Conservation (phyloP, 2,329 filamentous ascomycete genomes). For the Sporothrix globosa region DNA sequence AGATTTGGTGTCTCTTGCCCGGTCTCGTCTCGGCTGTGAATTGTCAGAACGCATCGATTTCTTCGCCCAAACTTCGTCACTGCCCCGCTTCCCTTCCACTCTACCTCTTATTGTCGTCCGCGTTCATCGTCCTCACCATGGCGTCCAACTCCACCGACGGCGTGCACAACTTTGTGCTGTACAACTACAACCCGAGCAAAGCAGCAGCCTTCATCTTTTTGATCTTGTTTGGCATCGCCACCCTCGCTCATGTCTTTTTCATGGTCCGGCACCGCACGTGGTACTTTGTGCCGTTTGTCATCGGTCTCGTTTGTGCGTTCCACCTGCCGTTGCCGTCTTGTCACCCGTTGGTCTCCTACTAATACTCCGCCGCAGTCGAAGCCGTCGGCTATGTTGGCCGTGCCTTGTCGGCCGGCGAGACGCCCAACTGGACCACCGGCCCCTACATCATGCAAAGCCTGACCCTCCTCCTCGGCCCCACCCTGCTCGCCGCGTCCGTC, state of each 20-base stretch:
- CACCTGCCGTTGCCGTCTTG: background rate
- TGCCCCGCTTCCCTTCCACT: background rate
- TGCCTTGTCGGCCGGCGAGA: constrained; percentile 35
- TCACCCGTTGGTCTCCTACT: background rate
- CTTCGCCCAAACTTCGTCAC: too few species aligned
- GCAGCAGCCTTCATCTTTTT: constrained; percentile 30
- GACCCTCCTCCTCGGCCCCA: constrained; percentile 52
- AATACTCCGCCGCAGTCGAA: constrained; percentile 18
- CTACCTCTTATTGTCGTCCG: too few species aligned
- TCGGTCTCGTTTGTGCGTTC: constrained; percentile 34
- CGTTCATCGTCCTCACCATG: background rate
- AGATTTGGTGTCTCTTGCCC: too few species aligned
- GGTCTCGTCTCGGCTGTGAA: too few species aligned
- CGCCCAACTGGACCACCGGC: constrained; percentile 40
- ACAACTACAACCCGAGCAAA: constrained; percentile 29
- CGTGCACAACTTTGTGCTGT: constrained; percentile 14
- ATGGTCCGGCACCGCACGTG: constrained; percentile 28
- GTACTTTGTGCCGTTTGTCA: constrained; percentile 33
- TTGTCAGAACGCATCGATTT: too few species aligned
- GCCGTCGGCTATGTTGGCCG: constrained; percentile 29
- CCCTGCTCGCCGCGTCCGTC: constrained; percentile 54
- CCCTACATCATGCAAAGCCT: constrained; percentile 50
- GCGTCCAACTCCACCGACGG: constrained; percentile 1
- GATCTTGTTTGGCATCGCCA: constrained; percentile 29
- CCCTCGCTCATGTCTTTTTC: constrained; percentile 22